Conservation (phyloP, 2,329 filamentous ascomycete genomes). For the Clonostachys chloroleuca region DNA sequence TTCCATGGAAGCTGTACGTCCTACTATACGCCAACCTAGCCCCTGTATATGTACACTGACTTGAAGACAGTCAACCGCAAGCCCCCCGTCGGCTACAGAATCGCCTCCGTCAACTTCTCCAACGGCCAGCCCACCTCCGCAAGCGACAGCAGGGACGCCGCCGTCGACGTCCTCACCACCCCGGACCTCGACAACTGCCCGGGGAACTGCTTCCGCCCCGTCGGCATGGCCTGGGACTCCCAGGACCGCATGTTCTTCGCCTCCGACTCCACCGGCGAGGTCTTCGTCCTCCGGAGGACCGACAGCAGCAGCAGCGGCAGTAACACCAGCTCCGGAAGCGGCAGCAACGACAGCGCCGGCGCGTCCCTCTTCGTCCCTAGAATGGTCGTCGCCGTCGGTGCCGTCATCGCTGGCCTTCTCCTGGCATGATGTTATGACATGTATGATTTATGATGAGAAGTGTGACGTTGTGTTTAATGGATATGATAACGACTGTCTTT, state of each 20-base stretch:
- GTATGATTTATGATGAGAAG: too few species aligned
- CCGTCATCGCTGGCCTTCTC: constrained; percentile 17
- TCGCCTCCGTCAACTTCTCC: constrained; percentile 33
- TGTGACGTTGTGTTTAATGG: too few species aligned
- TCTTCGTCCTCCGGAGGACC: constrained; percentile 46
- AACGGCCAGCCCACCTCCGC: constrained; percentile 33
- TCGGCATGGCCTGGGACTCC: constrained; percentile 48
- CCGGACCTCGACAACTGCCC: constrained; percentile 48
- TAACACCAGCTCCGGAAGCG: constrained; percentile 2
- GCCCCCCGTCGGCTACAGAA: constrained; percentile 38
- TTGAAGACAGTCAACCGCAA: constrained; percentile 30
- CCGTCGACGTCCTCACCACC: constrained; percentile 51
- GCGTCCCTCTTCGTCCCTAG: constrained; percentile 11
- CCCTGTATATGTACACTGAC: neutral
- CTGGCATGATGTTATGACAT: constrained; percentile 10
- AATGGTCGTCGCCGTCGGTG: constrained; percentile 17
- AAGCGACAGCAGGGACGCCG: constrained; percentile 37
- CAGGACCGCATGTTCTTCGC: constrained; percentile 56
- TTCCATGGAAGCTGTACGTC: constrained; percentile 68
- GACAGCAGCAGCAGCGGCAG: constrained; percentile 4
- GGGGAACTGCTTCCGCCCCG: constrained; percentile 56
- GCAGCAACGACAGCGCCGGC: constrained; percentile 1
- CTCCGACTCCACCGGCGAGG: constrained; percentile 60
- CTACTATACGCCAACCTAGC: too few species aligned
- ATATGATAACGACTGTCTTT: too few species aligned